These are phyloP conservation scores for Westerdykella sp. DNA, from an alignment of 2,329 filamentous ascomycete genomes.

Conservation along the genomic window DNA sequence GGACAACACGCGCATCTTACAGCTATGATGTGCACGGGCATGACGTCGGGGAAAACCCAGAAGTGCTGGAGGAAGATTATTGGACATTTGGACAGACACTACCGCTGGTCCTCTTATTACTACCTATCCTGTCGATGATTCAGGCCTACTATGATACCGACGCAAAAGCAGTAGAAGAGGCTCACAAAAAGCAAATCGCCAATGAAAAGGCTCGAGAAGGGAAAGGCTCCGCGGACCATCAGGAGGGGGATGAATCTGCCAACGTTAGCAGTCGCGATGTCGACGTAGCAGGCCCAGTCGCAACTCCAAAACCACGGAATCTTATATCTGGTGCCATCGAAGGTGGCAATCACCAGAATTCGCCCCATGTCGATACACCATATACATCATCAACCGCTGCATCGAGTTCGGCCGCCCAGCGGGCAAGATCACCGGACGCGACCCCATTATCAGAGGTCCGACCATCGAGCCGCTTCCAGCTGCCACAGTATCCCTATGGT, in stretches of 20 bases:
- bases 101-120: constrained; percentile 18
- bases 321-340: background rate
- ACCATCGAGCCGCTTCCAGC: background rate
- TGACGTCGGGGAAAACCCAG: constrained; percentile 7
- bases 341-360: background rate
- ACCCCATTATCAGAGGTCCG: background rate
- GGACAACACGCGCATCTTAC: constrained; percentile 10
- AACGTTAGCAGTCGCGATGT: too few species aligned
- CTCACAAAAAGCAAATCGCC: background rate
- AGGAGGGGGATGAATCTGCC: background rate
- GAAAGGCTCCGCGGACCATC: too few species aligned
- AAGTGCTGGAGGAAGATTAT: constrained; percentile 12
- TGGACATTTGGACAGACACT: constrained; percentile 25
- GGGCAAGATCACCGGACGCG: background rate
- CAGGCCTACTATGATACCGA: constrained; percentile 23
- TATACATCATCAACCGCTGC: background rate
- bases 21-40: constrained; percentile 7
- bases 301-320: background rate
- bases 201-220: too few species aligned
- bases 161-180: constrained; percentile 11
- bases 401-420: background rate
- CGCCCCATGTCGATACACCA: background rate
- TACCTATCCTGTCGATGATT: constrained; percentile 18
- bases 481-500: constrained; percentile 10
- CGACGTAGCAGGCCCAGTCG: too few species aligned